These are phyloP conservation scores for Calvatia gigantea DNA, from an alignment of 768 basidiomycete species.

Conservation along the genomic window DNA sequence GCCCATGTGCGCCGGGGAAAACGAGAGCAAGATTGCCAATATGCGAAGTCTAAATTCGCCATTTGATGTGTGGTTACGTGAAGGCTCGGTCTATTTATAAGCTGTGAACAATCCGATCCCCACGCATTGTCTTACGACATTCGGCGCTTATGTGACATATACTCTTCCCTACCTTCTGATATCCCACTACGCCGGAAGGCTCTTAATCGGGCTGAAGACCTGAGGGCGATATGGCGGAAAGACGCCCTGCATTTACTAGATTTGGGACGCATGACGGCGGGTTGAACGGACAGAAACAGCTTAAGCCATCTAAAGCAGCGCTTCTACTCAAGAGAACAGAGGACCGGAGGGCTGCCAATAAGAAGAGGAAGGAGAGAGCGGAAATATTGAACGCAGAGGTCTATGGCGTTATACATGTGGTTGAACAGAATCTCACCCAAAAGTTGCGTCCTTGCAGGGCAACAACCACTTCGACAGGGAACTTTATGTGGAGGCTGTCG, in stretches of 20 bases:
- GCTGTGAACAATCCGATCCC: neutral
- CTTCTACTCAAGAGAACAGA: neutral
- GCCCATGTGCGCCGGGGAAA: too few relatives aligned
- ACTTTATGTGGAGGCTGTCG: conserved; percentile 26
- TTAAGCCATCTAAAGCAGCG: neutral
- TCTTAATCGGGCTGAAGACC: neutral
- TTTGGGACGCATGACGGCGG: too few relatives aligned
- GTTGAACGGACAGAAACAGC: neutral
- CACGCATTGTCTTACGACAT: neutral
- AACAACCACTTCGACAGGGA: conserved; percentile 28
- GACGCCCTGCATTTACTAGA: neutral
- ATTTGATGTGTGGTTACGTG: too few relatives aligned
- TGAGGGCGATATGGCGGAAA: neutral
- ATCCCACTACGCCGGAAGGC: too few relatives aligned
- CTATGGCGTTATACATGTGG: neutral
- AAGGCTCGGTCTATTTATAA: too few relatives aligned
- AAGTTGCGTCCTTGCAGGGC: conserved; percentile 24
- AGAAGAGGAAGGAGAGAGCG: conserved; percentile 1
- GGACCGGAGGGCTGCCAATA: neutral
- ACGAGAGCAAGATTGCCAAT: too few relatives aligned
- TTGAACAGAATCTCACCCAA: neutral
- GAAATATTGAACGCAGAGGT: conserved; percentile 18
- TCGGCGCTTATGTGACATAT: too few relatives aligned
- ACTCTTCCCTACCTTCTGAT: too few relatives aligned
- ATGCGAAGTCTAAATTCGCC: too few relatives aligned